A percentile compares a stretch with the other conserved stretches of the same genome.
Evolutionary conservation across 1,284 basidiomycete species (phyloP).

Genomic region (Marasmius fiardii): DNA sequence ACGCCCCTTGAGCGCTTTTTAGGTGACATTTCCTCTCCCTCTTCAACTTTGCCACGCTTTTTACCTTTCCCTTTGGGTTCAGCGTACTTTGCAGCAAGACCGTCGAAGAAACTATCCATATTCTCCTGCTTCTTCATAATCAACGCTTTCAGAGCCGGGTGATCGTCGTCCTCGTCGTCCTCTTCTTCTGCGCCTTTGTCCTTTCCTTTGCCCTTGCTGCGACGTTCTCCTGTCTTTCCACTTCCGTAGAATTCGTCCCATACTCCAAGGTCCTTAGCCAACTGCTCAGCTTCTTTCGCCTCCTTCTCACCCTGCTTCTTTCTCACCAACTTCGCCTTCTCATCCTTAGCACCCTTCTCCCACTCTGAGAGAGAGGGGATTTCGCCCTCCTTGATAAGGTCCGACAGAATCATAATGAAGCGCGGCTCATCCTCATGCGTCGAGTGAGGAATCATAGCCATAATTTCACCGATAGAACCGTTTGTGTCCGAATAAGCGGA

Average conservation of each 20-base stretch:
- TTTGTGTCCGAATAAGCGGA: constrained; percentile 63
- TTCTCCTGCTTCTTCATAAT: constrained; percentile 73
- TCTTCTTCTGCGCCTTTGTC: constrained; percentile 38
- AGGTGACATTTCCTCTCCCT: constrained; percentile 39
- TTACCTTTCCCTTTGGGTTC: constrained; percentile 49
- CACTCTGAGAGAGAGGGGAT: constrained; percentile 63
- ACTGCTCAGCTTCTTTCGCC: constrained; percentile 80
- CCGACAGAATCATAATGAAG: constrained; percentile 69
- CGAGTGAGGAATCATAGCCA: constrained; percentile 84
- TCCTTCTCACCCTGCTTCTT: constrained; percentile 76
- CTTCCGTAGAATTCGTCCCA: constrained; percentile 94
- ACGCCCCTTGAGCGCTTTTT: constrained; percentile 47
- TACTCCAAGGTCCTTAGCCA: constrained; percentile 87
- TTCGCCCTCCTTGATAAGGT: constrained; percentile 61
- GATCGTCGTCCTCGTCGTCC: constrained; percentile 51
- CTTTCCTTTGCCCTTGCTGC: constrained; percentile 46
- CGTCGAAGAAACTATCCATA: constrained; percentile 70
- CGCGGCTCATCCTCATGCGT: constrained; percentile 80
- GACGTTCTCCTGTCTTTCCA: constrained; percentile 65
- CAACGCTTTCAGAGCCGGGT: constrained; percentile 75
- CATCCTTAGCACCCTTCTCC: constrained; percentile 70
- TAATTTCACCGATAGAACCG: constrained; percentile 77
- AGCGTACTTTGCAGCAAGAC: constrained; percentile 80
- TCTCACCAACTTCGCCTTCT: constrained; percentile 71
- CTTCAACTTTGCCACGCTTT: constrained; percentile 47